Conservation (phyloP, 805 yeast species). For the Cyberlindnera bimundalis region DNA sequence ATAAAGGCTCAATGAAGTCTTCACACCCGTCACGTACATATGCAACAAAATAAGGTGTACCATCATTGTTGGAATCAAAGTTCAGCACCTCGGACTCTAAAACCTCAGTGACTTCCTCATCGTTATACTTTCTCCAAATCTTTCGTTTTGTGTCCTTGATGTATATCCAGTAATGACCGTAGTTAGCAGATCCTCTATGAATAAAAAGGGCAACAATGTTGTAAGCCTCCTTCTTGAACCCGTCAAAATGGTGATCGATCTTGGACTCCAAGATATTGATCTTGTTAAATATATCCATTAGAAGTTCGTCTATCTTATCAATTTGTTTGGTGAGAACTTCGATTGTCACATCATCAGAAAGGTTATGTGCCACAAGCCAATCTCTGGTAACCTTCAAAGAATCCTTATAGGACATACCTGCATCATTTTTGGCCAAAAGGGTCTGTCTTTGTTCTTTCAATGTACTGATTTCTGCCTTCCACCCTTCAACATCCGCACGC, state of each 20-base stretch:
- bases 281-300: constrained; percentile 38
- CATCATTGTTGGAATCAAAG: constrained; percentile 65
- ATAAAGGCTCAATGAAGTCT: constrained; percentile 61
- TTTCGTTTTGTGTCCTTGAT: constrained; percentile 69
- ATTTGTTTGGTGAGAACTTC: constrained; percentile 46
- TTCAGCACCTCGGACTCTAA: constrained; percentile 62
- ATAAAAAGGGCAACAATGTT: constrained; percentile 87
- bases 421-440: constrained; percentile 44
- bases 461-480: constrained; percentile 54
- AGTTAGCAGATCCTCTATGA: constrained; percentile 93
- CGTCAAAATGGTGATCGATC: constrained; percentile 59
- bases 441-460: constrained; percentile 42
- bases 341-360: constrained; percentile 45
- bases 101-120: constrained; percentile 89
- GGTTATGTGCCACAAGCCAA: constrained; percentile 43
- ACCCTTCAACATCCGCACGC: constrained; percentile 50
- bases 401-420: constrained; percentile 47
- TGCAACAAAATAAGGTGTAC: constrained; percentile 91
- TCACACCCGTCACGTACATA: constrained; percentile 66
- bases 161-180: constrained; percentile 97
- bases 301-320: constrained; percentile 42
- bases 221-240: constrained; percentile 65
- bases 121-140: constrained; percentile 86
- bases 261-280: constrained; percentile 43
- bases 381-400: constrained; percentile 54